These are phyloP conservation scores for Thelonectria blattea DNA, from an alignment of 2,329 filamentous ascomycete species.

Conservation along the genomic window DNA sequence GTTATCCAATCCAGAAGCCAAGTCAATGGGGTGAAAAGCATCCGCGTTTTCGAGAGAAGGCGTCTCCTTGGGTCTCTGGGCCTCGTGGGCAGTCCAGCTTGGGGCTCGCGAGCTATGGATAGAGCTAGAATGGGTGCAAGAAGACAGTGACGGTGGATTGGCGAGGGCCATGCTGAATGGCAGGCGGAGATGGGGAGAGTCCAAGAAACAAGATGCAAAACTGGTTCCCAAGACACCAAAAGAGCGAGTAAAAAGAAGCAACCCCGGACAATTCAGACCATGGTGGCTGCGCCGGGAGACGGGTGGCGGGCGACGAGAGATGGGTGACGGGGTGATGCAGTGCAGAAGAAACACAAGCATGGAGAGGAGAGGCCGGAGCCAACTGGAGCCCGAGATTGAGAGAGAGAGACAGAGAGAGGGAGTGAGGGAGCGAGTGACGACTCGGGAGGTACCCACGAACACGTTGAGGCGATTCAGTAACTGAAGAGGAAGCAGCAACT, in stretches of 20 bases:
- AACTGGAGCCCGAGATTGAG: too few relatives aligned
- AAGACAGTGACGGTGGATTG: conserved; percentile 39
- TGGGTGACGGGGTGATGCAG: conserved; percentile 24
- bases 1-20: conserved; percentile 34
- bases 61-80: conserved; percentile 17
- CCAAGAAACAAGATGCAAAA: conserved; percentile 43
- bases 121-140: conserved; percentile 45
- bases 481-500: conserved; percentile 15
- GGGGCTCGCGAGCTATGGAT: conserved; percentile 47
- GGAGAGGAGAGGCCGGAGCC: background rate
- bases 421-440: too few relatives aligned
- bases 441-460: too few relatives aligned
- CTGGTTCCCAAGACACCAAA: conserved; percentile 54
- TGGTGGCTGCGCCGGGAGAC: conserved; percentile 43
- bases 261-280: conserved; percentile 45
- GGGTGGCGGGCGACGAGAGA: too few relatives aligned
- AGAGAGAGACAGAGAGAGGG: too few relatives aligned
- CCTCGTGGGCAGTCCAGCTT: conserved; percentile 43
- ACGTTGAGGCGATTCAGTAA: background rate
- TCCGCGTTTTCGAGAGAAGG: conserved; percentile 6
- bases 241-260: conserved; percentile 41
- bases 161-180: conserved; percentile 44
- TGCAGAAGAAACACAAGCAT: conserved; percentile 27
- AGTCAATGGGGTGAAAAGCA: conserved; percentile 42
- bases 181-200: conserved; percentile 35